A percentile compares a stretch with the other conserved stretches of the same genome.
phyloP scores from a whole-genome alignment of 352 stramenopile species.

The Bremia lactucae region DNA sequence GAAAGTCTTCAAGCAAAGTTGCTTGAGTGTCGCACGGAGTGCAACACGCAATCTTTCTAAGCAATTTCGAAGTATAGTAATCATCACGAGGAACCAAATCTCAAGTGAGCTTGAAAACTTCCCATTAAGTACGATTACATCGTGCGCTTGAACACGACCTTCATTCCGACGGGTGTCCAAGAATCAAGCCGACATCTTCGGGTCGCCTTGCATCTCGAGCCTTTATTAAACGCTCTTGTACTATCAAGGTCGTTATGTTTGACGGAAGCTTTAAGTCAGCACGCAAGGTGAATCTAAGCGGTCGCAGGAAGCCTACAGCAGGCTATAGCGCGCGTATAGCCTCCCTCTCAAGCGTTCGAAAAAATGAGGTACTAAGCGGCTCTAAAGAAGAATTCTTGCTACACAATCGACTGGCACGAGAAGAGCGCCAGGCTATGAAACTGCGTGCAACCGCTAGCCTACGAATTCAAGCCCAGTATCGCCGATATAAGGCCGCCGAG shows the following conservation, averaged over 20 bases:
- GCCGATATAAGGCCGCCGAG: conserved; percentile 19
- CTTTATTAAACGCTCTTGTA: too few relatives aligned
- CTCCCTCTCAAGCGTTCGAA: conserved; percentile 9
- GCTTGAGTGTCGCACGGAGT: too few relatives aligned
- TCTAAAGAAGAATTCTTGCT: conserved; percentile 52
- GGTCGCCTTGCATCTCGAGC: too few relatives aligned
- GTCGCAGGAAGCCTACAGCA: conserved; percentile 31
- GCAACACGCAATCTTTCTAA: not conserved
- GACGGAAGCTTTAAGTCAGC: conserved; percentile 61
- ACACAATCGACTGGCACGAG: conserved; percentile 39
- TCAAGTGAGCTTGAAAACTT: too few relatives aligned
- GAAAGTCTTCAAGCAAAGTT: too few relatives aligned
- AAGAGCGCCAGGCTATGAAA: conserved; percentile 40
- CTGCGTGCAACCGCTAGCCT: conserved; percentile 29
- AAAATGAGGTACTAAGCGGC: conserved; percentile 1
- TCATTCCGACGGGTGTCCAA: not conserved
- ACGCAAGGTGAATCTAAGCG: conserved; percentile 62
- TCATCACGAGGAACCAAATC: too few relatives aligned
- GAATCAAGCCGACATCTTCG: not conserved
- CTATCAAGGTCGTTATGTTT: too few relatives aligned
- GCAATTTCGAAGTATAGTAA: not conserved
- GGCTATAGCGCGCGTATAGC: conserved; percentile 17
- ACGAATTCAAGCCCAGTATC: conserved; percentile 37
- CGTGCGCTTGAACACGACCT: not conserved
- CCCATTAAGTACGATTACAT: not conserved